phyloP scores from a whole-genome alignment of 257 asterid genomes.

The Solanum etuberosum region DNA sequence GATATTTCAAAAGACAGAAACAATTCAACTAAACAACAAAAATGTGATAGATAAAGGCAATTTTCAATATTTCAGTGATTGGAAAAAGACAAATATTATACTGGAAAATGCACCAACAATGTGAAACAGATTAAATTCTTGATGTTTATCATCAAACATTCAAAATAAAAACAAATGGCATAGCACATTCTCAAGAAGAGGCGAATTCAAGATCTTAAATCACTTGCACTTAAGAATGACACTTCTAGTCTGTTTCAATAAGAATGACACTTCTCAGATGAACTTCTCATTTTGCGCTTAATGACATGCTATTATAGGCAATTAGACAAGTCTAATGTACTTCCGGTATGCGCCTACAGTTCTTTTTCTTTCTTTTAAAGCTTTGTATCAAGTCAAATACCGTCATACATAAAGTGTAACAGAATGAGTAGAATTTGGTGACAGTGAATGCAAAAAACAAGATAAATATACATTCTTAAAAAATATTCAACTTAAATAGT shows the following conservation, averaged over 20 bases:
- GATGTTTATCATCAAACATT: background rate
- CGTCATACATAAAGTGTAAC: background rate
- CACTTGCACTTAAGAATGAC: background rate
- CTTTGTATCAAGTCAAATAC: background rate
- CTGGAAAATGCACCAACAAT: background rate
- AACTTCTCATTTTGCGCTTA: background rate
- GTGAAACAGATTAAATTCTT: background rate
- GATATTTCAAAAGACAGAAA: background rate
- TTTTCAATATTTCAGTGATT: background rate
- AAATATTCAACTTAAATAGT: background rate
- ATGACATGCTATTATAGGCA: background rate
- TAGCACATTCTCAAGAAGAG: background rate
- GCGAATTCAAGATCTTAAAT: background rate
- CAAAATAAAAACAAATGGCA: background rate
- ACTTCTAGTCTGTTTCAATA: background rate
- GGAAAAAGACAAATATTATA: background rate
- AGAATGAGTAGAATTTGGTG: background rate
- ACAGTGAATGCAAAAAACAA: background rate
- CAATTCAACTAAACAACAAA: background rate
- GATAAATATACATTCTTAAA: background rate
- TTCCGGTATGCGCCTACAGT: background rate
- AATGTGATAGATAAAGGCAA: background rate
- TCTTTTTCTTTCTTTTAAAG: background rate
- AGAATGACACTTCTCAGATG: background rate
- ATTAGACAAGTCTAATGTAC: background rate